Percentiles rank a stretch among this genome's conserved stretches.
Evolutionary conservation across 164 flowering plant species (phyloP).

Genomic region (Chimonanthus salicifolius): DNA sequence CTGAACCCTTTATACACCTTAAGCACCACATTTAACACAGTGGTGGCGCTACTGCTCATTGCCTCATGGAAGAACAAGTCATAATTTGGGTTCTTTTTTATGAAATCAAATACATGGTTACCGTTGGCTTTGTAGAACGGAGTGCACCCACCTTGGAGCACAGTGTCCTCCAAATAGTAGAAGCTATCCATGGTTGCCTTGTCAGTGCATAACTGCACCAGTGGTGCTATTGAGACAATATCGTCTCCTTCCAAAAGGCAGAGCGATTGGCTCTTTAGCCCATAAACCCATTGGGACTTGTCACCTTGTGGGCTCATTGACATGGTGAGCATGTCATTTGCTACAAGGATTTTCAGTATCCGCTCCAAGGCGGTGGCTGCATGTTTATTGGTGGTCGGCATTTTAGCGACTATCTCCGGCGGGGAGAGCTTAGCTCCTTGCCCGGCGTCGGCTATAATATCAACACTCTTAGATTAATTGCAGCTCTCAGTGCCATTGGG

Average conservation of each 20-base stretch:
- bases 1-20: conserved; percentile 30
- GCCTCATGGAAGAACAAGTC: background rate
- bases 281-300: background rate
- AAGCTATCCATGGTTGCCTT: background rate
- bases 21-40: conserved; percentile 18
- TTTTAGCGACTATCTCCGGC: conserved; percentile 8
- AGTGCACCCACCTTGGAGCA: conserved; percentile 1
- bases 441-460: conserved; percentile 12
- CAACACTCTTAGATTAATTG: conserved; percentile 4
- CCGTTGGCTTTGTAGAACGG: conserved; percentile 12
- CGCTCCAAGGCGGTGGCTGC: conserved; percentile 6
- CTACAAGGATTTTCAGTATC: conserved; percentile 12
- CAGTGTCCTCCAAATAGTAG: conserved; percentile 2
- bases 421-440: conserved; percentile 4
- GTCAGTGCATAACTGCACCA: background rate
- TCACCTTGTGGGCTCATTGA: background rate
- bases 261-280: conserved; percentile 2
- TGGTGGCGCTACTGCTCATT: conserved; percentile 12
- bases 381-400: conserved; percentile 10
- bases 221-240: background rate
- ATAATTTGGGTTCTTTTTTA: background rate
- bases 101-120: background rate
- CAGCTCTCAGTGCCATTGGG: conserved; percentile 11
- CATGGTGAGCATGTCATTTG: conserved; percentile 7
- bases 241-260: conserved; percentile 1